Evolutionary conservation across 2,329 filamentous ascomycete species (phyloP).

Genomic region (Ilyonectria robusta): DNA sequence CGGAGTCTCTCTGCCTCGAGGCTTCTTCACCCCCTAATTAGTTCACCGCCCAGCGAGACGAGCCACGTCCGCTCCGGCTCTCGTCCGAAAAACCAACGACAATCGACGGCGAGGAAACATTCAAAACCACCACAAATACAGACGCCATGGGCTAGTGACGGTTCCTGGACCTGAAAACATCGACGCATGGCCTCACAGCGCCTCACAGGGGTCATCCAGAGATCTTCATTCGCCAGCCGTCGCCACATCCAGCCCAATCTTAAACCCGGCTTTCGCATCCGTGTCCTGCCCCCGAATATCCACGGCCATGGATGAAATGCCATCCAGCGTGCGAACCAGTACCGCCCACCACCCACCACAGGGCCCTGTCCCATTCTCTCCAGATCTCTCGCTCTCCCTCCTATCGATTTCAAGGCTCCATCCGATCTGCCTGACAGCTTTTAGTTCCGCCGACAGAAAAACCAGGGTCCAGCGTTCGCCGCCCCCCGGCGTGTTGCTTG

Average conservation of each 20-base stretch:
- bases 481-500: slow-evolving; percentile 15
- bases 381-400: slow-evolving; percentile 8
- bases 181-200: neutral
- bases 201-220: neutral
- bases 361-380: slow-evolving; percentile 10
- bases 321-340: slow-evolving; percentile 2
- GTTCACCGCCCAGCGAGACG: slow-evolving; percentile 1
- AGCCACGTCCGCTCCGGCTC: neutral
- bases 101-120: neutral
- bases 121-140: slow-evolving; percentile 5
- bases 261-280: slow-evolving; percentile 4
- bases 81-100: slow-evolving; percentile 17
- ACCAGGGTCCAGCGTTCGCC: slow-evolving; percentile 3
- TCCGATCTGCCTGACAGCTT: slow-evolving; percentile 16
- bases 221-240: slow-evolving; percentile 2
- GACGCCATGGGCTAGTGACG: neutral
- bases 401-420: neutral
- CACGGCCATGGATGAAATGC: slow-evolving; percentile 3
- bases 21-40: too few relatives aligned
- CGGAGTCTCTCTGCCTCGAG: slow-evolving; percentile 7
- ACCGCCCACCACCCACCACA: neutral
- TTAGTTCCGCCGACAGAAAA: slow-evolving; percentile 13
- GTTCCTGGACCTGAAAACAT: neutral
- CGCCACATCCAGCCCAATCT: neutral
- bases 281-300: slow-evolving; percentile 9